Evolutionary conservation across 805 yeast species (phyloP).

Genomic region (Wickerhamiella galacta): DNA sequence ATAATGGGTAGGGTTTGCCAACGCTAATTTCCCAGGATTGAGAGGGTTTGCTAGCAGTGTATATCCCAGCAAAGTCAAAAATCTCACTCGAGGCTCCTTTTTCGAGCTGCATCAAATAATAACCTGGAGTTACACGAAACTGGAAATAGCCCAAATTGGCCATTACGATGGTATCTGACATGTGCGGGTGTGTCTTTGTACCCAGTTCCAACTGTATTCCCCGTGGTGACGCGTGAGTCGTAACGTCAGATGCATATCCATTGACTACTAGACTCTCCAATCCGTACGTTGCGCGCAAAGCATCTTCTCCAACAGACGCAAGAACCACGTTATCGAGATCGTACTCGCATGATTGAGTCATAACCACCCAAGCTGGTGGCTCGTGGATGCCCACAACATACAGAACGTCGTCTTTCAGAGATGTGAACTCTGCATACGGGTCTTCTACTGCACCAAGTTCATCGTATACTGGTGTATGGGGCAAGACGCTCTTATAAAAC

Average conservation of each 20-base stretch:
- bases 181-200: constrained; percentile 9
- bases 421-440: constrained; percentile 24
- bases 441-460: constrained; percentile 17
- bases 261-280: constrained; percentile 46
- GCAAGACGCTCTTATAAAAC: constrained; percentile 12
- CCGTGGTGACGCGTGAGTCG: constrained; percentile 28
- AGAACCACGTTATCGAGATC: constrained; percentile 51
- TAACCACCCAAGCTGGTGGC: constrained; percentile 54
- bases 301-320: constrained; percentile 22
- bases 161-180: constrained; percentile 51
- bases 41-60: no score
- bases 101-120: constrained; percentile 38
- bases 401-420: constrained; percentile 36
- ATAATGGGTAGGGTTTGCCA: constrained; percentile 12
- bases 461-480: constrained; percentile 20
- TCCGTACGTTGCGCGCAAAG: constrained; percentile 31
- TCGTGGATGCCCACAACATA: constrained; percentile 40
- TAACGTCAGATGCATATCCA: constrained; percentile 42
- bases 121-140: constrained; percentile 55
- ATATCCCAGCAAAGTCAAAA: constrained; percentile 25
- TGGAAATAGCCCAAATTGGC: constrained; percentile 73
- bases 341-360: constrained; percentile 31
- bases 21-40: no score
- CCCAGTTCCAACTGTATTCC: constrained; percentile 35
- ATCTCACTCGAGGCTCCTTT: constrained; percentile 28